These are phyloP conservation scores for Podospora fimiseda DNA, from an alignment of 495 filamentous ascomycete species.

Conservation along the genomic window DNA sequence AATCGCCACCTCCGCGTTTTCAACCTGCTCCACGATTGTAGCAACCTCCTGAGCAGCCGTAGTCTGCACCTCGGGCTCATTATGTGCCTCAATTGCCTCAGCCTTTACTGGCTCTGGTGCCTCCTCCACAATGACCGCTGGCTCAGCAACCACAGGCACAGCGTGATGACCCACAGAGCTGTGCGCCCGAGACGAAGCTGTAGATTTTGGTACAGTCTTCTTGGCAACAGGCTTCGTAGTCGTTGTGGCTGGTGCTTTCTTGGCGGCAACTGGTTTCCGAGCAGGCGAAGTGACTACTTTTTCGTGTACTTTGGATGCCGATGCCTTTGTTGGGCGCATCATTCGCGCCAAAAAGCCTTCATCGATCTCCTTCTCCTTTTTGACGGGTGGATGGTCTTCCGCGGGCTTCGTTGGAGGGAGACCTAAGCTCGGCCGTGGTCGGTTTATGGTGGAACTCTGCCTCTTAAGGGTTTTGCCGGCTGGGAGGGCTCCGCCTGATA, in stretches of 20 bases:
- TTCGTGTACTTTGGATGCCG: slow-evolving; percentile 68
- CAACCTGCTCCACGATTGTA: slow-evolving; percentile 23
- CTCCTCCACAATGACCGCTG: slow-evolving; percentile 22
- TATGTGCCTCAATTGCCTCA: not conserved
- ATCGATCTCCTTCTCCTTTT: slow-evolving; percentile 48
- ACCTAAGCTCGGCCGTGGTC: slow-evolving; percentile 45
- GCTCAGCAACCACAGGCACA: not conserved
- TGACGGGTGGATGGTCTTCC: slow-evolving; percentile 35
- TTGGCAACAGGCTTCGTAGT: slow-evolving; percentile 17
- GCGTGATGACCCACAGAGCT: not conserved
- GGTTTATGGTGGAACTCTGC: slow-evolving; percentile 36
- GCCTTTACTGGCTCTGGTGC: slow-evolving; percentile 1
- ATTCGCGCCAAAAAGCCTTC: slow-evolving; percentile 82
- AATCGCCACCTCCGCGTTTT: slow-evolving; percentile 26
- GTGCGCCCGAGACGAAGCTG: not conserved
- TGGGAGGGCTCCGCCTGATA: slow-evolving; percentile 22
- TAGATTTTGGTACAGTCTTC: slow-evolving; percentile 11
- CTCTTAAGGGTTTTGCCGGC: slow-evolving; percentile 28
- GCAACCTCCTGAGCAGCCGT: slow-evolving; percentile 24
- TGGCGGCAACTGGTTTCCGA: slow-evolving; percentile 25
- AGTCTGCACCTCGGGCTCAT: slow-evolving; percentile 6
- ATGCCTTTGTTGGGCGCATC: slow-evolving; percentile 84
- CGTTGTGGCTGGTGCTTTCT: slow-evolving; percentile 17
- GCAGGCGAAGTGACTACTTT: slow-evolving; percentile 48
- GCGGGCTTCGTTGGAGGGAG: slow-evolving; percentile 39